A percentile compares a stretch with the other conserved stretches of the same genome.
Evolutionary conservation across 805 yeast genomes (phyloP).

Genomic region (Candida ipomoeae): DNA sequence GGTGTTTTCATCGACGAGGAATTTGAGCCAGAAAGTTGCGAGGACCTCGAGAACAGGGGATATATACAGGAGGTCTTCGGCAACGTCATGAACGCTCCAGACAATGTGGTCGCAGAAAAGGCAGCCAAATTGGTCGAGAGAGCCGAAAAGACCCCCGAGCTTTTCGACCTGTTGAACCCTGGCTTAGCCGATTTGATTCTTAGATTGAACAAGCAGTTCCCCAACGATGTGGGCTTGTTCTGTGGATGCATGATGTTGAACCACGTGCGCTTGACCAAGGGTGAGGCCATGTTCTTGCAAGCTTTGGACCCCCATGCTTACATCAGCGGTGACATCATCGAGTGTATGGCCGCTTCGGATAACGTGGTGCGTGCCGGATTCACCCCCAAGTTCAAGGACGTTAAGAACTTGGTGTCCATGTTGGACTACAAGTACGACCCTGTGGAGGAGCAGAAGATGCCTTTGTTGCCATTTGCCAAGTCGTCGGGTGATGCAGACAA

Average conservation of each 20-base stretch:
- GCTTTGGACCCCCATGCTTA: conserved; percentile 99
- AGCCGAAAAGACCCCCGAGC: conserved; percentile 54
- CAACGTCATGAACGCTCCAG: conserved; percentile 79
- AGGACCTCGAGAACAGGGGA: conserved; percentile 55
- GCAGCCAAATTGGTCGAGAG: conserved; percentile 66
- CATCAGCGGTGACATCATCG: conserved; percentile 94
- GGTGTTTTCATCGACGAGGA: conserved; percentile 45
- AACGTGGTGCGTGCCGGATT: conserved; percentile 98
- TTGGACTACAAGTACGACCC: conserved; percentile 85
- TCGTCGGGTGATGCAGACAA: conserved; percentile 60
- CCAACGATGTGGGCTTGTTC: conserved; percentile 89
- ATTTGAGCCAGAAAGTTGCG: conserved; percentile 40
- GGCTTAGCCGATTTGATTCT: conserved; percentile 69
- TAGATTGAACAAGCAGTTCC: conserved; percentile 82
- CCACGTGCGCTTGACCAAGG: conserved; percentile 75
- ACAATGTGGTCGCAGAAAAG: conserved; percentile 47
- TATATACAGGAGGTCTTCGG: conserved; percentile 74
- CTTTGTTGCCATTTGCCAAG: conserved; percentile 52
- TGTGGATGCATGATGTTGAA: conserved; percentile 93
- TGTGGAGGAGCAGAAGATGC: conserved; percentile 91
- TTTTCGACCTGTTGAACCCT: conserved; percentile 46
- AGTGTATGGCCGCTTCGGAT: conserved; percentile 99
- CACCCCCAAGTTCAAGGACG: conserved; percentile 99
- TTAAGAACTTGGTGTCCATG: conserved; percentile 81
- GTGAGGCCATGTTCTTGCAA: conserved; percentile 94